phyloP scores from a whole-genome alignment of 2,329 filamentous ascomycete genomes.

The Hymenoscyphus albidus region DNA sequence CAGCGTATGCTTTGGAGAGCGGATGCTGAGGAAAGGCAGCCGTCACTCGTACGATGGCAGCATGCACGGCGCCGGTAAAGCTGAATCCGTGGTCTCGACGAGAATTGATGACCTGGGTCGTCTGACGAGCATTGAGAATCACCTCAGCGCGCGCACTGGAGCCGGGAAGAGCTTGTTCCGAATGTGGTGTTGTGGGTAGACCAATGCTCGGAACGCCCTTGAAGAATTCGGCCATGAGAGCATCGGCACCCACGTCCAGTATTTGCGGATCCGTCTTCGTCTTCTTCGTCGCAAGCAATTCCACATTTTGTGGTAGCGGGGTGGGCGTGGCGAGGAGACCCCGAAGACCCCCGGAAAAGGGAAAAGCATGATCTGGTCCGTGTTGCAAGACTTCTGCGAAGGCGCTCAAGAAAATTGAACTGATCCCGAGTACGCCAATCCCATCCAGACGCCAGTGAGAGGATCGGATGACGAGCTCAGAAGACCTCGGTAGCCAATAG shows the following conservation, averaged over 20 bases:
- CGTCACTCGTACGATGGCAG: constrained; percentile 3
- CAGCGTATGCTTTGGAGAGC: constrained; percentile 7
- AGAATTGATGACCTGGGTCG: background rate
- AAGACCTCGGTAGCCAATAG: constrained; percentile 3
- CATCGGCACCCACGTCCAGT: background rate
- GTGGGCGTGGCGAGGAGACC: background rate
- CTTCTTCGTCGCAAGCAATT: background rate
- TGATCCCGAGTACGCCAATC: constrained; percentile 1
- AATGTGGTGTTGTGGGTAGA: constrained; percentile 1
- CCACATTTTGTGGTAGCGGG: background rate
- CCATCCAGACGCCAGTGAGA: constrained; percentile 5
- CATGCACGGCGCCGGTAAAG: constrained; percentile 5
- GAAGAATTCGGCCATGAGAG: constrained; percentile 2
- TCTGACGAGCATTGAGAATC: background rate
- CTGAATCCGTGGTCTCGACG: constrained; percentile 4
- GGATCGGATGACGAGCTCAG: constrained; percentile 5
- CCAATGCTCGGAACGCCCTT: constrained; percentile 2
- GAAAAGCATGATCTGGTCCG: background rate
- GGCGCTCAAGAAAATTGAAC: background rate
- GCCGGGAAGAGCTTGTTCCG: background rate
- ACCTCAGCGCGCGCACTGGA: constrained; percentile 1
- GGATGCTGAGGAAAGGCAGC: constrained; percentile 4
- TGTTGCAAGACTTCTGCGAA: background rate
- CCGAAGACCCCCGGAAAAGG: background rate
- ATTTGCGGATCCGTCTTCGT: background rate